Evolutionary conservation across 345 rosid genomes (phyloP).

Genomic region (Aquilaria malaccensis): DNA sequence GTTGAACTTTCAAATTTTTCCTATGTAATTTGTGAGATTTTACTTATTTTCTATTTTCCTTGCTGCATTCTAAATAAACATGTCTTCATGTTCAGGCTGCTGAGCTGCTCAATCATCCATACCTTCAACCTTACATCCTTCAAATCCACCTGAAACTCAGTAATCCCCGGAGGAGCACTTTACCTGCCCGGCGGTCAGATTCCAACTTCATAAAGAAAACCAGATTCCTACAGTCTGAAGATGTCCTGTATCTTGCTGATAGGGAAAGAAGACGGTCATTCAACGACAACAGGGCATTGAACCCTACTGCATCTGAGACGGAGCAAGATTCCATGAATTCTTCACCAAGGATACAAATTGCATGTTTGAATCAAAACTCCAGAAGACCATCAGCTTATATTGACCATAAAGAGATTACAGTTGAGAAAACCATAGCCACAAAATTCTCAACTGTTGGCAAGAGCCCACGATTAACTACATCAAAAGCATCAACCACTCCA

Average conservation of each 20-base stretch:
- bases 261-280: slow-evolving; percentile 60
- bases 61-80: background rate
- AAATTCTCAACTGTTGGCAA: slow-evolving; percentile 25
- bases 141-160: slow-evolving; percentile 63
- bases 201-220: slow-evolving; percentile 40
- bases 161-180: slow-evolving; percentile 46
- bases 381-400: slow-evolving; percentile 46
- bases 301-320: slow-evolving; percentile 56
- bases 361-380: slow-evolving; percentile 30
- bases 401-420: slow-evolving; percentile 30
- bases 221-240: slow-evolving; percentile 38
- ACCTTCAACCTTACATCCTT: slow-evolving; percentile 72
- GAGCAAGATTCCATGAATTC: slow-evolving; percentile 49
- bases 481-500: slow-evolving; percentile 29
- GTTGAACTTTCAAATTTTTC: too few relatives aligned
- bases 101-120: slow-evolving; percentile 76
- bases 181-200: slow-evolving; percentile 41
- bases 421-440: slow-evolving; percentile 21
- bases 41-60: too few relatives aligned
- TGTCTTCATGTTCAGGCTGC: slow-evolving; percentile 52
- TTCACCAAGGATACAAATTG: slow-evolving; percentile 37
- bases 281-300: slow-evolving; percentile 61
- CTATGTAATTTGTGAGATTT: too few relatives aligned
- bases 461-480: slow-evolving; percentile 34
- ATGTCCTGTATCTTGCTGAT: slow-evolving; percentile 14